Evolutionary conservation across 176 grass and related monocot species (phyloP).

Genomic region (Bonia amplexicaulis): DNA sequence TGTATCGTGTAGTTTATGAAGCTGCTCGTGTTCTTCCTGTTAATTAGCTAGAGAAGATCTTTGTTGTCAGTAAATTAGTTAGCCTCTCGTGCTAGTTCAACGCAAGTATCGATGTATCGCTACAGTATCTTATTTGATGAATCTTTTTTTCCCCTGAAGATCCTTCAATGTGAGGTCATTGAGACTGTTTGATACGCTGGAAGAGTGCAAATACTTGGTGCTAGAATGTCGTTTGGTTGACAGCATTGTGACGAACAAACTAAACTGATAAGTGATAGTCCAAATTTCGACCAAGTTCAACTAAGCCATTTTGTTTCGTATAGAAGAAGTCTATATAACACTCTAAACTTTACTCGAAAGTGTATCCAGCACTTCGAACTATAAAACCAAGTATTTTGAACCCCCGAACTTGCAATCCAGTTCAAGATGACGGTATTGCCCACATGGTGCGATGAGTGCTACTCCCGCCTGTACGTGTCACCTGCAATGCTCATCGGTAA

Average conservation of each 20-base stretch:
- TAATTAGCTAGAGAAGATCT: neutral
- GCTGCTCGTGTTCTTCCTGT: neutral
- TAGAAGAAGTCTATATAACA: too few species aligned
- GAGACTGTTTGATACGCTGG: neutral
- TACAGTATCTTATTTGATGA: neutral
- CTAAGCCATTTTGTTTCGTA: too few species aligned
- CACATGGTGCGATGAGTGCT: too few species aligned
- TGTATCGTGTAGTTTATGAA: neutral
- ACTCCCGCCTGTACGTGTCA: too few species aligned
- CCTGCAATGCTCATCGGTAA: too few species aligned
- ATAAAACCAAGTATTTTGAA: too few species aligned
- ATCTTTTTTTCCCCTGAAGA: neutral
- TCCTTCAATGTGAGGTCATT: neutral
- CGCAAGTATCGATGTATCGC: neutral
- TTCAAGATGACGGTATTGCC: too few species aligned
- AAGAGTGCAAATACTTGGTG: neutral
- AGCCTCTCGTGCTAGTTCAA: neutral
- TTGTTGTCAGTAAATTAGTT: slow-evolving; percentile 12
- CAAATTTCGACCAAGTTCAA: neutral
- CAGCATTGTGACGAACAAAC: neutral
- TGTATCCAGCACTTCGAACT: accelerated
- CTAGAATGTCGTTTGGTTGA: neutral
- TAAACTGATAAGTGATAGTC: neutral
- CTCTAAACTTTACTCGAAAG: too few species aligned
- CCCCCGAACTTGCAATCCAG: too few species aligned